Conservation (phyloP, 1,284 basidiomycete species). For the Ustilago lituana region DNA sequence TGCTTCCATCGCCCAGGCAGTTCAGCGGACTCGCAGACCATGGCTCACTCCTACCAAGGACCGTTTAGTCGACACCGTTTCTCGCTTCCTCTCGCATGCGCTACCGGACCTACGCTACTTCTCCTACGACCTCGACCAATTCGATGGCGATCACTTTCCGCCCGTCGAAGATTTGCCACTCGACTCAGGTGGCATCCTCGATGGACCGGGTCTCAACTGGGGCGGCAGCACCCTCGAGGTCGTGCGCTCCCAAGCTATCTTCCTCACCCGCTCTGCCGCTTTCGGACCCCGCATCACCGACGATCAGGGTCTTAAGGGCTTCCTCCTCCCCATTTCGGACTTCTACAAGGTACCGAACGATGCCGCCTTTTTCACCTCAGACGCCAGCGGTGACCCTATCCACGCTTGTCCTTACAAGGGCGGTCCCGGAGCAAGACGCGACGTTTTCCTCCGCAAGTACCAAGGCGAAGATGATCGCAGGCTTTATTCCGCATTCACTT, state of each 20-base stretch:
- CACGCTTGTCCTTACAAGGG: conserved; percentile 54
- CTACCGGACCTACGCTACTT: conserved; percentile 45
- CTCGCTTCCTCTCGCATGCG: conserved; percentile 34
- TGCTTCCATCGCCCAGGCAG: conserved; percentile 21
- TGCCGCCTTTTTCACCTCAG: conserved; percentile 14
- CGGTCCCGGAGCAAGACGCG: conserved; percentile 44
- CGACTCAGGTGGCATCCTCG: conserved; percentile 41
- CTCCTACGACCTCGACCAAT: conserved; percentile 43
- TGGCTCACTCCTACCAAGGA: conserved; percentile 38
- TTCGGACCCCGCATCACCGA: conserved; percentile 58
- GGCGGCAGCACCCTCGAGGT: conserved; percentile 59
- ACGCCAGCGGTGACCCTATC: conserved; percentile 20
- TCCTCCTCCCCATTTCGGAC: conserved; percentile 53
- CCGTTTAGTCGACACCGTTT: conserved; percentile 19
- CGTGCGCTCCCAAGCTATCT: conserved; percentile 59
- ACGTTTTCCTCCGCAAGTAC: conserved; percentile 12
- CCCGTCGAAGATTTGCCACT: conserved; percentile 20
- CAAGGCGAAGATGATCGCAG: conserved; percentile 44
- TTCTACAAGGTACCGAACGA: conserved; percentile 51
- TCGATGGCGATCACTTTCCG: conserved; percentile 17
- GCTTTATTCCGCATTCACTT: conserved; percentile 27
- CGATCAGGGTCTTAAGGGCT: conserved; percentile 56
- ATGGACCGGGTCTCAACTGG: conserved; percentile 50
- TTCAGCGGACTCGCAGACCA: conserved; percentile 29
- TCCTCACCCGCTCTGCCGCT: conserved; percentile 61